phyloP scores from a whole-genome alignment of 805 yeast genomes.

The Grigorovia jiainica region DNA sequence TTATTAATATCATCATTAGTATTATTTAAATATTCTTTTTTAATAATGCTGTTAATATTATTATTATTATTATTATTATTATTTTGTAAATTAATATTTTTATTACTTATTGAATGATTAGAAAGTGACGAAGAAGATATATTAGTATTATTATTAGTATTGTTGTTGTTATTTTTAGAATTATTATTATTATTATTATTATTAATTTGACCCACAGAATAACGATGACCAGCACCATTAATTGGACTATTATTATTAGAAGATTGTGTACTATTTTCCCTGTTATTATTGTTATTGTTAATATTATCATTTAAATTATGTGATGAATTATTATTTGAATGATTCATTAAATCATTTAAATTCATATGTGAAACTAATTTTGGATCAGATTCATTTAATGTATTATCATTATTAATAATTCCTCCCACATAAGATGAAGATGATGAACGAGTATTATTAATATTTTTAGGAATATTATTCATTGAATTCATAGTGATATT shows the following conservation, averaged over 20 bases:
- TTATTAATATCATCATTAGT: neutral
- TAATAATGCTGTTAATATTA: neutral
- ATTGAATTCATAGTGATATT: too few species aligned
- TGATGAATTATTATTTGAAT: neutral
- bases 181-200: neutral
- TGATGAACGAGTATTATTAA: neutral
- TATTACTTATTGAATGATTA: neutral
- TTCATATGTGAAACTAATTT: slow-evolving; percentile 6
- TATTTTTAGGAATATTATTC: neutral
- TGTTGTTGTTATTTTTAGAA: neutral
- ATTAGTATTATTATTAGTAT: neutral
- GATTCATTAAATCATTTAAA: slow-evolving; percentile 1
- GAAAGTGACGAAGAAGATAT: neutral
- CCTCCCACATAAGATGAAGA: neutral
- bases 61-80: neutral
- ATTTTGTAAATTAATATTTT: neutral
- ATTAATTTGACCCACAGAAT: neutral
- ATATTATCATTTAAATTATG: neutral
- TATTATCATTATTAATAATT: slow-evolving; percentile 1
- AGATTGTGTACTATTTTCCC: neutral
- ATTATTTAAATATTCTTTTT: too few species aligned
- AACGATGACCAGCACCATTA: neutral
- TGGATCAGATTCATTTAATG: slow-evolving; percentile 1
- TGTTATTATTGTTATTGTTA: neutral
- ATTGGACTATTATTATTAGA: neutral